A percentile compares a stretch with the other conserved stretches of the same genome.
These are phyloP conservation scores for Vanderwaltozyma verrucispora DNA, from an alignment of 805 yeast species.

Conservation along the genomic window DNA sequence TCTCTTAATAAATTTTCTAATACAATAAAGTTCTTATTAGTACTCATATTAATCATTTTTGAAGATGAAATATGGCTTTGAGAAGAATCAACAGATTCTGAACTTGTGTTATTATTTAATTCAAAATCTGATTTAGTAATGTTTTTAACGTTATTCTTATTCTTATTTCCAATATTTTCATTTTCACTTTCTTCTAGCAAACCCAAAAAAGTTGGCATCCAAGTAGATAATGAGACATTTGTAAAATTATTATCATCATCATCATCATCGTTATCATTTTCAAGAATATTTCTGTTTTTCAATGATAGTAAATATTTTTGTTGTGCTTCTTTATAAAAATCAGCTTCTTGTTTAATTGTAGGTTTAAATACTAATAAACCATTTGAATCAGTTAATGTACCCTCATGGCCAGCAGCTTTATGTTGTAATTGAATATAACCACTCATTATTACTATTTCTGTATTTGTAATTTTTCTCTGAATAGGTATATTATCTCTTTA, in stretches of 20 bases:
- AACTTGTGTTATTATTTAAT: not conserved
- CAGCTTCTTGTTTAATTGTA: slow-evolving; percentile 51
- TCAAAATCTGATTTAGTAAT: not conserved
- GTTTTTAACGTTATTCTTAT: too few species aligned
- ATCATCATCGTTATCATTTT: slow-evolving; percentile 4
- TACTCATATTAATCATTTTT: not conserved
- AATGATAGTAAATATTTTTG: slow-evolving; percentile 4
- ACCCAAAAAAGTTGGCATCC: slow-evolving; percentile 26
- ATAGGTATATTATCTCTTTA: too few species aligned
- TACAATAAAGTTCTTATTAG: slow-evolving; percentile 40
- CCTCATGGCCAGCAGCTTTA: slow-evolving; percentile 92
- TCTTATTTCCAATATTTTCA: not conserved
- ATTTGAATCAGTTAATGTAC: slow-evolving; percentile 50
- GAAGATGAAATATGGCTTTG: too few species aligned
- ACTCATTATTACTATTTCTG: too few species aligned
- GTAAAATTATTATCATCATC: slow-evolving; percentile 9
- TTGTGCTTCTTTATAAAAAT: slow-evolving; percentile 45
- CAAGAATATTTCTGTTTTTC: not conserved
- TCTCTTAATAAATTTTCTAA: slow-evolving; percentile 61
- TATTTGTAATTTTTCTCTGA: too few species aligned
- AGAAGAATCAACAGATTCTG: not conserved
- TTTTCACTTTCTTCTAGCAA: slow-evolving; percentile 16
- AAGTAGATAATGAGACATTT: slow-evolving; percentile 18
- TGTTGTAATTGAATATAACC: slow-evolving; percentile 28
- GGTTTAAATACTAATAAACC: slow-evolving; percentile 70